A percentile compares a stretch with the other conserved stretches of the same genome.
These are phyloP conservation scores for Rheum nobile DNA, from an alignment of 148 eudicot genomes.

Conservation along the genomic window DNA sequence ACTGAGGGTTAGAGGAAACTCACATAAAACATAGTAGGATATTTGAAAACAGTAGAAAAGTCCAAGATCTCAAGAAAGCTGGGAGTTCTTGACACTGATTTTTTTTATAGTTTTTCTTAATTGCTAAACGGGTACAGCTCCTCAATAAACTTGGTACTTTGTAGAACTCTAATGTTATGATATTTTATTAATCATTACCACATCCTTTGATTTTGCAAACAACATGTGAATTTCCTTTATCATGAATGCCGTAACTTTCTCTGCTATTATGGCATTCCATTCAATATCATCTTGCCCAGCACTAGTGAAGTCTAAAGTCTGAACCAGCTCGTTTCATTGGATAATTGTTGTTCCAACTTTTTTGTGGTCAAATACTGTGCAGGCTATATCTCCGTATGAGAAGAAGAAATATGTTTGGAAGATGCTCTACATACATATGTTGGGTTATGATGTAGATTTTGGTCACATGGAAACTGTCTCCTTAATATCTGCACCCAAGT, in stretches of 20 bases:
- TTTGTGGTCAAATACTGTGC: conserved; percentile 10
- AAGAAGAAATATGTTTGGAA: conserved; percentile 99
- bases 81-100: background rate
- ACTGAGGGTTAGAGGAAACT: background rate
- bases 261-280: background rate
- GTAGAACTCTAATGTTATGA: background rate
- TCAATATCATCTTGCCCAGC: background rate
- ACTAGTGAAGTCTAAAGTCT: background rate
- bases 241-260: background rate
- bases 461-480: conserved; percentile 99
- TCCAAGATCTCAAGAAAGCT: background rate
- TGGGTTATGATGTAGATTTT: conserved; percentile 97
- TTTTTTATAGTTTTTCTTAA: background rate
- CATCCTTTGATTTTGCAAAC: background rate
- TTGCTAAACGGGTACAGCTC: background rate
- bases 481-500: conserved; percentile 92
- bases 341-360: background rate
- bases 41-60: background rate
- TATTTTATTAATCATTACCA: background rate
- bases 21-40: background rate
- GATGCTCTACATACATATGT: too few species aligned
- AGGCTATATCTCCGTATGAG: conserved; percentile 75
- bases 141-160: background rate
- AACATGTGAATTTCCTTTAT: background rate
- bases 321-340: background rate